Percentiles rank a stretch among this genome's conserved stretches.
Conservation (phyloP, 2,329 filamentous ascomycete genomes). For the Trichoderma sp. region DNA sequence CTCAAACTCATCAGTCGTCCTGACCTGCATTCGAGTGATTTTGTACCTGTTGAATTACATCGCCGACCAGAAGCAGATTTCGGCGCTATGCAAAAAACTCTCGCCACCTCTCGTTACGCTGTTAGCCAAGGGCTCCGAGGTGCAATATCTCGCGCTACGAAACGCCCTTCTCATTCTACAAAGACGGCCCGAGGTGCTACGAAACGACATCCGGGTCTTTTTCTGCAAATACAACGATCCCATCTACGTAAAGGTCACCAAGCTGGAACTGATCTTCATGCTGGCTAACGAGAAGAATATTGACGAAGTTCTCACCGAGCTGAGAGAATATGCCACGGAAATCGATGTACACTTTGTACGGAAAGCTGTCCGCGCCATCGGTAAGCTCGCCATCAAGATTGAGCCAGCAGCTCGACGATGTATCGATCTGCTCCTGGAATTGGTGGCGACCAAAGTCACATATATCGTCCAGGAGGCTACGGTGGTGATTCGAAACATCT, state of each 20-base stretch:
- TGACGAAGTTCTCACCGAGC: slow-evolving; percentile 87
- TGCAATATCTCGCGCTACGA: slow-evolving; percentile 93
- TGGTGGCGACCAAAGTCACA: slow-evolving; percentile 96
- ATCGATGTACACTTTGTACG: slow-evolving; percentile 99
- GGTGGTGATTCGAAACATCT: slow-evolving; percentile 98
- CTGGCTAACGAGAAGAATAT: slow-evolving; percentile 95
- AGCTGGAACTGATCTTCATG: slow-evolving; percentile 99
- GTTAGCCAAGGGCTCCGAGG: slow-evolving; percentile 92
- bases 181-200: slow-evolving; percentile 85
- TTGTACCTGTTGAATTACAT: slow-evolving; percentile 99
- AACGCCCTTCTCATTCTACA: slow-evolving; percentile 95
- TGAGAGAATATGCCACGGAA: slow-evolving; percentile 95
- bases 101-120: slow-evolving; percentile 94
- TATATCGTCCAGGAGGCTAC: slow-evolving; percentile 99
- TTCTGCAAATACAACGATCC: slow-evolving; percentile 99
- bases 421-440: slow-evolving; percentile 88
- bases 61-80: slow-evolving; percentile 84
- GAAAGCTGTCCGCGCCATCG: slow-evolving; percentile 95
- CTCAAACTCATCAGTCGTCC: slow-evolving; percentile 92
- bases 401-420: slow-evolving; percentile 89
- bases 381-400: slow-evolving; percentile 98
- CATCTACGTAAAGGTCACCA: slow-evolving; percentile 99
- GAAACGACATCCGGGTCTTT: slow-evolving; percentile 97
- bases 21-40: slow-evolving; percentile 95
- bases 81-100: slow-evolving; percentile 84